These are phyloP conservation scores for Eucalyptus regnans DNA, from an alignment of 345 rosid species.

Conservation along the genomic window DNA sequence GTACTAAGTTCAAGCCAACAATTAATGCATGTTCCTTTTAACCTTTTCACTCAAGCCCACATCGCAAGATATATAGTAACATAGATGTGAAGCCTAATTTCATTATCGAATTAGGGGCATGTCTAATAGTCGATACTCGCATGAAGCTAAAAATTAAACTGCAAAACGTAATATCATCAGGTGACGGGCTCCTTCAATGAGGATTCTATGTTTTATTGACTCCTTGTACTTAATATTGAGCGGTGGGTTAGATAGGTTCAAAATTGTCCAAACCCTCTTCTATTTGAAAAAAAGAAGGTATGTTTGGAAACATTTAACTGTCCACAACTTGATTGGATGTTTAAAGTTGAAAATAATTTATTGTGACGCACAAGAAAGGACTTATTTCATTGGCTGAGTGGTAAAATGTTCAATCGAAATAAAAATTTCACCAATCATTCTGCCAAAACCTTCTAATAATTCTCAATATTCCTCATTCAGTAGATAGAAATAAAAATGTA, in stretches of 20 bases:
- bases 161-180: neutral
- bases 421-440: neutral
- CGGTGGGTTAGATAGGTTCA: neutral
- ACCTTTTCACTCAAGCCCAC: neutral
- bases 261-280: neutral
- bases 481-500: neutral
- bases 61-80: neutral
- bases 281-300: neutral
- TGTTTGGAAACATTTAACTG: neutral
- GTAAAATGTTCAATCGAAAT: neutral
- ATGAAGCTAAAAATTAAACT: neutral
- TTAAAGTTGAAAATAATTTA: neutral
- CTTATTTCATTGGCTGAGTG: neutral
- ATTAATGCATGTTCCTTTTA: neutral
- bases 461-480: neutral
- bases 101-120: neutral
- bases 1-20: neutral
- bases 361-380: neutral
- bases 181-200: neutral
- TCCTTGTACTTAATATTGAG: neutral
- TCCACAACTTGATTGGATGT: neutral
- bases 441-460: neutral
- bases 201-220: neutral
- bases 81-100: neutral
- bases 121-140: neutral